Evolutionary conservation across 1,284 basidiomycete genomes (phyloP).

Genomic region (Boletus calvinii): DNA sequence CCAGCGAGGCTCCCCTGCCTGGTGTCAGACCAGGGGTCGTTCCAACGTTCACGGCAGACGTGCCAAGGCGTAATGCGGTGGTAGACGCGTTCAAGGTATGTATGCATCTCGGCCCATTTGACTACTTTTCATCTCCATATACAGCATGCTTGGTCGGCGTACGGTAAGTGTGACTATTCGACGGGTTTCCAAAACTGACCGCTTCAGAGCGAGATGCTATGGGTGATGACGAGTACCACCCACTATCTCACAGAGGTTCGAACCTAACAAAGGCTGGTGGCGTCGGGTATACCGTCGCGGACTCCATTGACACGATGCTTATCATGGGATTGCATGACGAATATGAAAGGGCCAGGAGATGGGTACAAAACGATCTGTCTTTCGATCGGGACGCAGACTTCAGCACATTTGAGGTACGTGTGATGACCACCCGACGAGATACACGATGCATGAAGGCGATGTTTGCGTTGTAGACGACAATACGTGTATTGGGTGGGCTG

Average conservation of each 20-base stretch:
- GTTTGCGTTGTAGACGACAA: constrained; percentile 58
- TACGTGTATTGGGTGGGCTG: constrained; percentile 80
- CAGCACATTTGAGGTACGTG: constrained; percentile 88
- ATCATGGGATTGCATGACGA: constrained; percentile 83
- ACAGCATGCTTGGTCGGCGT: constrained; percentile 79
- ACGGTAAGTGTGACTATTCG: constrained; percentile 49
- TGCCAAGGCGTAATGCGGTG: constrained; percentile 63
- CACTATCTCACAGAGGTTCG: constrained; percentile 69
- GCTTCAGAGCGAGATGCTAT: constrained; percentile 79
- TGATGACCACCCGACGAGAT: background rate
- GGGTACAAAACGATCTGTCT: constrained; percentile 69
- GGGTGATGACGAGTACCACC: constrained; percentile 89
- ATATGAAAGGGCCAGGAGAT: constrained; percentile 73
- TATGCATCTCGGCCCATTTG: constrained; percentile 9
- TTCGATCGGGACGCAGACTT: constrained; percentile 82
- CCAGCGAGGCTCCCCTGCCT: constrained; percentile 10
- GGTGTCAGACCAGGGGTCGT: constrained; percentile 23
- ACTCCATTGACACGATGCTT: constrained; percentile 85
- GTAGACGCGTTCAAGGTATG: constrained; percentile 77
- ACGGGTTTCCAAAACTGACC: constrained; percentile 24
- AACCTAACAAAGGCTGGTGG: constrained; percentile 76
- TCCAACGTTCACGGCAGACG: constrained; percentile 49
- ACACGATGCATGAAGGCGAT: constrained; percentile 1
- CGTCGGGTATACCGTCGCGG: constrained; percentile 83
- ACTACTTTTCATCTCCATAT: constrained; percentile 17